These are phyloP conservation scores for Phaeomoniella chlamydospora DNA, from an alignment of 2,329 filamentous ascomycete species.

Conservation along the genomic window DNA sequence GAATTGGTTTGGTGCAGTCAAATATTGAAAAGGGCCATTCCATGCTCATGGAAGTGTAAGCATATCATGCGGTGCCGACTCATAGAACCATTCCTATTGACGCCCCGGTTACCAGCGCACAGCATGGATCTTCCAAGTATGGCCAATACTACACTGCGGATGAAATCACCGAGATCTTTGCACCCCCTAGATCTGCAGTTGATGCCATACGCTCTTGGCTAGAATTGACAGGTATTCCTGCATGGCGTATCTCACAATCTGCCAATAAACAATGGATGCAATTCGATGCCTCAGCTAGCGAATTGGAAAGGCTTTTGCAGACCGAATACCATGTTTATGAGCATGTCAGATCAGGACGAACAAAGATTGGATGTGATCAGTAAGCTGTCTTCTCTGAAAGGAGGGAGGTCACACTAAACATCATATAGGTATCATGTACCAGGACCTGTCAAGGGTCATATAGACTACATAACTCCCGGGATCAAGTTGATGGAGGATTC, in stretches of 20 bases:
- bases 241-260: constrained; percentile 14
- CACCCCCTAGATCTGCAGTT: constrained; percentile 28
- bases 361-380: background rate
- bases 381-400: background rate
- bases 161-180: constrained; percentile 27
- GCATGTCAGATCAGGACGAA: constrained; percentile 7
- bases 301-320: constrained; percentile 22
- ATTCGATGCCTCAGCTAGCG: constrained; percentile 21
- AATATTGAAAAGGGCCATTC: background rate
- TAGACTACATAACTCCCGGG: constrained; percentile 1
- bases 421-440: constrained; percentile 1
- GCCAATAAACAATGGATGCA: constrained; percentile 23
- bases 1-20: constrained; percentile 1
- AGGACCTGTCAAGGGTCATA: background rate
- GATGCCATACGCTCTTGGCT: constrained; percentile 40
- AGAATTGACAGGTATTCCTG: constrained; percentile 10
- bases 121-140: constrained; percentile 25
- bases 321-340: constrained; percentile 24
- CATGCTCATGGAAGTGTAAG: constrained; percentile 1
- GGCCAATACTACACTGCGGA: constrained; percentile 27
- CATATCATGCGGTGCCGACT: background rate
- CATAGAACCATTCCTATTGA: constrained; percentile 1
- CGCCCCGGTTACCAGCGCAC: constrained; percentile 14
- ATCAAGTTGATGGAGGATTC: background rate
- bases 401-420: background rate